Evolutionary conservation across 1,139 yeast species (phyloP), one percentile per base, ranked within the genome.

Genomic region (Yamadazyma sp.): DNA sequence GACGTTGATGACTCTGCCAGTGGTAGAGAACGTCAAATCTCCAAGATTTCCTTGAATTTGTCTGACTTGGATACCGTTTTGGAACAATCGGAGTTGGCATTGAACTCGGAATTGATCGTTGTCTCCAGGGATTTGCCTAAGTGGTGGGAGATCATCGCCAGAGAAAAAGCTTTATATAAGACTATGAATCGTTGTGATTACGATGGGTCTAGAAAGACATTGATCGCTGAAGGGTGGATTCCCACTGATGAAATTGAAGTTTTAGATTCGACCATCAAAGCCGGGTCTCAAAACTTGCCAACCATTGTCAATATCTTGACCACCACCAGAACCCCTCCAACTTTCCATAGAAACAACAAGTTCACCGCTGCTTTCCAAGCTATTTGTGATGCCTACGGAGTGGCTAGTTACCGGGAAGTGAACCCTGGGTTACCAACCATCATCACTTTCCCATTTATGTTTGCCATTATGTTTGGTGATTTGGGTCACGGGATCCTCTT

Each of bases 391-490:
- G 87, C 92, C 6, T 85, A 85, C 59, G 94, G 92, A 56, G 72
- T 82, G 46, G 87, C 92, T 5, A 73, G 83, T 14, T 85, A 85
- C 56, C 75, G 84, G 48, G 94, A 85, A 61, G 84, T 85, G 20
- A 85, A 85, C 56, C 87, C 94, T 2, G 94, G 91, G 45, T 69
- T 85, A 47, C 84, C 94, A 22, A 85, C 94, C 2, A 74, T 83
- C 40, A 80, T 85, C 18, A 85, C 94, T 2, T 85, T 85, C 69
- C 94, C 94, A 28, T 85, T 85, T 56, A 82, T 85, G 88, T 85
- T 85, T 64, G 91, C 94, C 26, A 80, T 85, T 50, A 85, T 85
- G 94, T 85, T 85, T 68, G 94, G 94, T 72, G 94, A 85, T 64
- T 62, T 83, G 46, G 94, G 94, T 18, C 94, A 85, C 59, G 94